Percentiles rank a stretch among this genome's conserved stretches.
Evolutionary conservation across 1,284 basidiomycete species (phyloP).

Genomic region (Boletus mariae): DNA sequence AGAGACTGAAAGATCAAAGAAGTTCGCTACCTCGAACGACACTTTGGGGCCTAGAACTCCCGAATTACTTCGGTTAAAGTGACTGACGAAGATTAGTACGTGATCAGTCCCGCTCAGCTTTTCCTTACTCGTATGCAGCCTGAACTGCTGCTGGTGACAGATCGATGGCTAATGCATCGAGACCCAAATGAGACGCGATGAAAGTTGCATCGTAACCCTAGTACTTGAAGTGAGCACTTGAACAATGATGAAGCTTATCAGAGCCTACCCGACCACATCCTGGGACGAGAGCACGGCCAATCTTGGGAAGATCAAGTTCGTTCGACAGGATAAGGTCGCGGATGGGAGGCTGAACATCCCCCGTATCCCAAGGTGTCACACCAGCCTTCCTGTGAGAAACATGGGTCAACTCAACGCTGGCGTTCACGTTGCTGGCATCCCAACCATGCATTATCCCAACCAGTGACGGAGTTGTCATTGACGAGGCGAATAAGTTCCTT

Average conservation of each 20-base stretch:
- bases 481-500: conserved; percentile 8
- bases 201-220: conserved; percentile 73
- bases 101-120: no score
- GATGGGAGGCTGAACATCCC: conserved; percentile 53
- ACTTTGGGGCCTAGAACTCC: conserved; percentile 1
- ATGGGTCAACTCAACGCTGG: neutral
- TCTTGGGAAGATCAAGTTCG: conserved; percentile 46
- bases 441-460: conserved; percentile 23
- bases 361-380: conserved; percentile 65
- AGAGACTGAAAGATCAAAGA: conserved; percentile 18
- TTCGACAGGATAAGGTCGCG: conserved; percentile 48
- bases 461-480: conserved; percentile 12
- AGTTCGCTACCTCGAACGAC: conserved; percentile 20
- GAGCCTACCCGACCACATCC: conserved; percentile 60
- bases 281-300: conserved; percentile 54
- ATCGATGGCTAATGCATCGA: conserved; percentile 19
- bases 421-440: neutral
- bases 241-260: neutral
- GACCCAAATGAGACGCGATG: conserved; percentile 48
- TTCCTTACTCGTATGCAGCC: neutral
- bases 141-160: conserved; percentile 16
- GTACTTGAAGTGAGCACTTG: neutral
- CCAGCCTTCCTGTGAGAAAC: conserved; percentile 46
- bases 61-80: neutral
- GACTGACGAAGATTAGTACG: neutral